These are phyloP conservation scores for Mycena rebaudengoi DNA, from an alignment of 768 basidiomycete genomes.

Conservation along the genomic window DNA sequence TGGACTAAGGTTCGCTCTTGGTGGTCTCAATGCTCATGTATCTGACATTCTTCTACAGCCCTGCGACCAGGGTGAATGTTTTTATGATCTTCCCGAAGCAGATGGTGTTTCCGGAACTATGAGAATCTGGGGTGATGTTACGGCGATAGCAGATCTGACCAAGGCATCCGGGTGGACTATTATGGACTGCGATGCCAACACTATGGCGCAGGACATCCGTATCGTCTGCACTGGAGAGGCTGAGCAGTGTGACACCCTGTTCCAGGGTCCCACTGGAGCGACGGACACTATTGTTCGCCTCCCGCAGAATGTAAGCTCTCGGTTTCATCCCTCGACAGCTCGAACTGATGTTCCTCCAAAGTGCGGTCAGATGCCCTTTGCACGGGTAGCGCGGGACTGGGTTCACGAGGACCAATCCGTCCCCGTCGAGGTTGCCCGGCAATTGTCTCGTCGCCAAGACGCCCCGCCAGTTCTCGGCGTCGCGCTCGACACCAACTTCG, in stretches of 20 bases:
- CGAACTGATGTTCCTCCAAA: not conserved
- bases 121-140: constrained; percentile 24
- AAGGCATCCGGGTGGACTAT: constrained; percentile 49
- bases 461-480: constrained; percentile 35
- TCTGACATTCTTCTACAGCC: constrained; percentile 2
- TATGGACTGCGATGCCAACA: constrained; percentile 40
- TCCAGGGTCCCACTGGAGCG: constrained; percentile 37
- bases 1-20: constrained; percentile 15
- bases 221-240: constrained; percentile 21
- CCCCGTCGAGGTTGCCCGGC: constrained; percentile 25
- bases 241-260: constrained; percentile 38
- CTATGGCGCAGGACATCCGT: constrained; percentile 38
- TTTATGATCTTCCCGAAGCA: constrained; percentile 21
- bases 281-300: constrained; percentile 45
- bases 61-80: constrained; percentile 21
- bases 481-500: constrained; percentile 41
- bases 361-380: constrained; percentile 31
- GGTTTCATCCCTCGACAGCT: not conserved
- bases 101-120: constrained; percentile 19
- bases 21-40: too few relatives aligned
- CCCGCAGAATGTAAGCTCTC: constrained; percentile 38
- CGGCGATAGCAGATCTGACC: constrained; percentile 34
- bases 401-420: constrained; percentile 40
- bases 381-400: constrained; percentile 38
- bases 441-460: constrained; percentile 32